phyloP scores from a whole-genome alignment of 345 rosid species.

The Salix arbutifolia region DNA sequence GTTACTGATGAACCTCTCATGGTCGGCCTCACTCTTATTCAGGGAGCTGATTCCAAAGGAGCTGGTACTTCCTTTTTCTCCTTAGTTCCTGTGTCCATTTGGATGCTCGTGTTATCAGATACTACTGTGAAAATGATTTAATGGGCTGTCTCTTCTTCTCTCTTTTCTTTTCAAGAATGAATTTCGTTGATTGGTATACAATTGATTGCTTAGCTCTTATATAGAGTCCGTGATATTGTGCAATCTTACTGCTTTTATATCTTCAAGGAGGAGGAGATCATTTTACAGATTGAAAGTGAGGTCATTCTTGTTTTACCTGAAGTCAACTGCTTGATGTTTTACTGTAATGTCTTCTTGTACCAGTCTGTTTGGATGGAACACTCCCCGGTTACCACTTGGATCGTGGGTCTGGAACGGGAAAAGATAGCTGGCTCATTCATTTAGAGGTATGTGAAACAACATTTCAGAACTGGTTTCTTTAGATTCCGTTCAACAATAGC shows the following conservation, averaged over 20 bases:
- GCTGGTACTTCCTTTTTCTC: constrained; percentile 49
- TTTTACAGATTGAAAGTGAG: too few relatives aligned
- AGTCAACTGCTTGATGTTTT: background rate
- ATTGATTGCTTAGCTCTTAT: too few relatives aligned
- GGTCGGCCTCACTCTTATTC: constrained; percentile 77
- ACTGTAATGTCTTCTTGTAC: background rate
- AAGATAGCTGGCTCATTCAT: constrained; percentile 30
- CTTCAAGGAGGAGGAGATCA: too few relatives aligned
- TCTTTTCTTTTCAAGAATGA: too few relatives aligned
- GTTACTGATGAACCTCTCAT: constrained; percentile 35
- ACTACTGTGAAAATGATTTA: background rate
- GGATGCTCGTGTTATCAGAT: too few relatives aligned
- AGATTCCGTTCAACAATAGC: background rate
- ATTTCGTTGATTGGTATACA: too few relatives aligned
- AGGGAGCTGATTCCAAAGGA: constrained; percentile 78
- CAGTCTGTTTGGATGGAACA: constrained; percentile 34
- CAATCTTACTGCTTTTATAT: too few relatives aligned
- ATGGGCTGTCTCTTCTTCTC: background rate
- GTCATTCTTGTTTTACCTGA: too few relatives aligned
- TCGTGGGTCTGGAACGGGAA: constrained; percentile 28
- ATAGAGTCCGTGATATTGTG: too few relatives aligned
- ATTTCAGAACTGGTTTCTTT: background rate
- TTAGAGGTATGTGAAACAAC: constrained; percentile 21
- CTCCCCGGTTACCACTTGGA: constrained; percentile 31
- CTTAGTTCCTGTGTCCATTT: background rate